Base-by-base conservation (phyloP, 2,329 filamentous ascomycete genomes). In the Fusarium lateritium region DNA sequence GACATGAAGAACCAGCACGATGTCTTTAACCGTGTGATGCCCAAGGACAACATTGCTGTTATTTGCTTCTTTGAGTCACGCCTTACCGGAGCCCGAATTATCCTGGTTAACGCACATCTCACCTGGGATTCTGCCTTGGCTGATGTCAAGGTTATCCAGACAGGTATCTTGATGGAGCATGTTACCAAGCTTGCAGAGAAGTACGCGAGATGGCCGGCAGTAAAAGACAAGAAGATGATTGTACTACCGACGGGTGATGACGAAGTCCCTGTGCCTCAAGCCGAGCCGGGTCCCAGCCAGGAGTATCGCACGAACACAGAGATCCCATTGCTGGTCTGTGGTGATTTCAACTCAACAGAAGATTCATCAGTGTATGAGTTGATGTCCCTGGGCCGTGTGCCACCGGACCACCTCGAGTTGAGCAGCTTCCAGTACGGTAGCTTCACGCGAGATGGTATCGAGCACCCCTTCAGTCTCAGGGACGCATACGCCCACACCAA, bases 1-100 rank as follows among this genome's bases (percentile, higher is more conserved):
- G 96, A 98, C 78, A 97, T 98, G 89, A 98, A 98, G 82, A 93
- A 94, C 58, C 94, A 97, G 75, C 93, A 97, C 77, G 96, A 99
- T 75, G 95, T 98, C 59, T 98, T 97, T 86, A 99, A 99, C 79
- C 92, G 96, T 28, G 92, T 99, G 64, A 98, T 98, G 96, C 94
- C 95, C 65, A 94, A 96, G 81, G 96, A 99, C 84, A 95, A 98
- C 78, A 97, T 99, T 79, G 96, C 92, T 17, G 91, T 97, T 47
- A 89, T 97, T 47, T 90, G 92, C 57, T 97, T 98, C 83, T 89
- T 99, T 67, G 96, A 99, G 80, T 98, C 97, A 75, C 89, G 95
- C 38, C 83, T 88, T 64, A 98, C 95, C 0, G 96, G 96, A n/a
- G 91, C 94, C 15, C 91, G 96, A 58, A 83, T 98, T 75, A 97